Conservation (phyloP, 768 basidiomycete species). For the Cystobasidiopsis lactophilus region DNA sequence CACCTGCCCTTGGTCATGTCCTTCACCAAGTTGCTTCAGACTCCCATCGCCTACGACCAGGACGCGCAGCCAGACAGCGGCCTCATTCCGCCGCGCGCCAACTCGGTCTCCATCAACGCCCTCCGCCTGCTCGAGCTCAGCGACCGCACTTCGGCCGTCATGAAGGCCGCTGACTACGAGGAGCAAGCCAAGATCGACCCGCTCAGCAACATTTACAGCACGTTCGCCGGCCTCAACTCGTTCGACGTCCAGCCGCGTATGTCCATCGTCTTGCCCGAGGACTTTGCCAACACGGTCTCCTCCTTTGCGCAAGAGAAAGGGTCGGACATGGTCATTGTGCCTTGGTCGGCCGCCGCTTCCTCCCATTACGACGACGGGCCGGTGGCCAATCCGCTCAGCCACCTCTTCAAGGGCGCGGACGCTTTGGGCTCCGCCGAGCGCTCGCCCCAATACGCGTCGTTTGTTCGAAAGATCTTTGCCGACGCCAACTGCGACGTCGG, state of each 20-base stretch:
- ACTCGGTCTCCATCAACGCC: conserved; percentile 36
- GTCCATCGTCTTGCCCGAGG: conserved; percentile 50
- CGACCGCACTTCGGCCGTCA: conserved; percentile 63
- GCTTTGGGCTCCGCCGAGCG: conserved; percentile 18
- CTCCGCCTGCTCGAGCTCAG: conserved; percentile 77
- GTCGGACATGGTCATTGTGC: conserved; percentile 43
- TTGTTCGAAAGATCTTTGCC: conserved; percentile 60
- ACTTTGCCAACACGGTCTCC: conserved; percentile 43
- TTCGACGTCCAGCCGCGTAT: conserved; percentile 46
- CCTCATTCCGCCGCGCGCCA: neutral
- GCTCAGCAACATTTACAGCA: conserved; percentile 47
- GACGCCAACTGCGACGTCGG: conserved; percentile 54
- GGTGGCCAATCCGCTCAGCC: conserved; percentile 46
- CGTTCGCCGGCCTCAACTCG: conserved; percentile 49
- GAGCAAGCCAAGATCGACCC: conserved; percentile 47
- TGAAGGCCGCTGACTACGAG: conserved; percentile 46
- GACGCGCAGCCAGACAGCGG: too few species aligned
- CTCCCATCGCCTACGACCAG: conserved; percentile 14
- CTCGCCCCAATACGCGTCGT: conserved; percentile 43
- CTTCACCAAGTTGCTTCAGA: conserved; percentile 56
- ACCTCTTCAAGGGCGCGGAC: conserved; percentile 44
- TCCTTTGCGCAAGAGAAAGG: conserved; percentile 4
- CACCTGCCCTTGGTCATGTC: conserved; percentile 78
- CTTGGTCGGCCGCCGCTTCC: conserved; percentile 42
- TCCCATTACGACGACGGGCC: conserved; percentile 8